These are phyloP conservation scores for Diplocarpon rosae DNA, from an alignment of 2,329 filamentous ascomycete species.

Conservation along the genomic window DNA sequence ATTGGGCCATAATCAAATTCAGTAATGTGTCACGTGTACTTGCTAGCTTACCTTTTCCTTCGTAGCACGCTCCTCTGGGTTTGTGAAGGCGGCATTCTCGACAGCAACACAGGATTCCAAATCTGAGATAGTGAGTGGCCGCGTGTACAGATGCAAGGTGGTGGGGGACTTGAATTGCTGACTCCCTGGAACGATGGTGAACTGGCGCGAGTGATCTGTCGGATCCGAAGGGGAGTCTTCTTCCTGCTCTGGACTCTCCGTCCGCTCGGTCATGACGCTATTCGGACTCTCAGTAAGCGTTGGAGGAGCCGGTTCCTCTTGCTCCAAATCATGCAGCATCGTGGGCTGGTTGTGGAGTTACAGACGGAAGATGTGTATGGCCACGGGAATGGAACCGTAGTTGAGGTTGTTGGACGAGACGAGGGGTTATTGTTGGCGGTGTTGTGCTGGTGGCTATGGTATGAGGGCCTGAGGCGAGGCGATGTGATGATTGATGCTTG, in stretches of 20 bases:
- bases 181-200: conserved; percentile 17
- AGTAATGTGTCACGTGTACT: conserved; percentile 11
- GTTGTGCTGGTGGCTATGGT: too few species aligned
- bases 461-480: too few species aligned
- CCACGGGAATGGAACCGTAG: too few species aligned
- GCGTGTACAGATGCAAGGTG: conserved; percentile 61
- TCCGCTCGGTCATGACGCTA: conserved; percentile 12
- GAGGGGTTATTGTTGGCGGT: too few species aligned
- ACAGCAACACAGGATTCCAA: conserved; percentile 47
- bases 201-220: conserved; percentile 9
- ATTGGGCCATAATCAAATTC: not conserved
- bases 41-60: conserved; percentile 40
- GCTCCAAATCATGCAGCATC: conserved; percentile 12
- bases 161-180: conserved; percentile 30
- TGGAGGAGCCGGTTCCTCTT: conserved; percentile 4
- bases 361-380: not conserved
- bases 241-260: conserved; percentile 13
- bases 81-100: conserved; percentile 42
- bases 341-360: conserved; percentile 1
- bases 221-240: conserved; percentile 6
- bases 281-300: conserved; percentile 17
- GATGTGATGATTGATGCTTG: too few species aligned
- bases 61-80: conserved; percentile 39
- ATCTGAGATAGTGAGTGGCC: conserved; percentile 57
- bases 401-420: too few species aligned